phyloP scores from a whole-genome alignment of 2,329 filamentous ascomycete genomes.

The Penicillium sclerotigenum region DNA sequence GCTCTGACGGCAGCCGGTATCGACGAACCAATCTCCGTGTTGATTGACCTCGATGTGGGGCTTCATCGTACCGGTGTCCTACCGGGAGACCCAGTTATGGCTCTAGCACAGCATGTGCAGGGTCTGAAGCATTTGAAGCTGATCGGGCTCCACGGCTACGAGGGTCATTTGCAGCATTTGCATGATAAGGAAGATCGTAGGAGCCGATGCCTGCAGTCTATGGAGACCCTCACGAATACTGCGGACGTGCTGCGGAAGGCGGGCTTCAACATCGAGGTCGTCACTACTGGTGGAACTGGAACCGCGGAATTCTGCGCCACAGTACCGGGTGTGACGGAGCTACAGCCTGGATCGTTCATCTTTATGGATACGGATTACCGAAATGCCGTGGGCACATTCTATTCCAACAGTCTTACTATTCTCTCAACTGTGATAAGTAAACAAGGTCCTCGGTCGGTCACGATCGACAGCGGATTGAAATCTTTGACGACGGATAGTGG shows the following conservation, averaged over 20 bases:
- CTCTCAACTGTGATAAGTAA: conserved; percentile 50
- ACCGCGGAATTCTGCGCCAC: conserved; percentile 54
- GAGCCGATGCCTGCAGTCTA: conserved; percentile 45
- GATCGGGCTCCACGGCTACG: conserved; percentile 53
- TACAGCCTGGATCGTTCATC: conserved; percentile 55
- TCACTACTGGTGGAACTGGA: conserved; percentile 53
- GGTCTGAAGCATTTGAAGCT: conserved; percentile 41
- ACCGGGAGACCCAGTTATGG: conserved; percentile 41
- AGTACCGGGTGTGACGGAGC: conserved; percentile 52
- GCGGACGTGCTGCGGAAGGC: conserved; percentile 42
- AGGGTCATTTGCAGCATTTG: conserved; percentile 54
- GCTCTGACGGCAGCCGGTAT: conserved; percentile 40
- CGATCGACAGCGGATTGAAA: conserved; percentile 53
- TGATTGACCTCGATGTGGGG: conserved; percentile 53
- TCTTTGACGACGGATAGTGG: conserved; percentile 53
- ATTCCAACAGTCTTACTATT: conserved; percentile 50
- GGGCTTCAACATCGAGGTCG: conserved; percentile 48
- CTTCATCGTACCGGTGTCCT: conserved; percentile 50
- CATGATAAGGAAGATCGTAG: conserved; percentile 45
- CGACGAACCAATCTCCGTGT: conserved; percentile 38
- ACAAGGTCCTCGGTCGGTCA: conserved; percentile 45
- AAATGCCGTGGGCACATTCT: conserved; percentile 51
- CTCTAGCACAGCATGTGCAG: conserved; percentile 42
- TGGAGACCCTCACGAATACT: conserved; percentile 46
- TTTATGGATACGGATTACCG: conserved; percentile 60